Percentiles rank a stretch among this genome's conserved stretches.
Conservation (phyloP, 2,329 filamentous ascomycete genomes). For the Spiromastix sp. region DNA sequence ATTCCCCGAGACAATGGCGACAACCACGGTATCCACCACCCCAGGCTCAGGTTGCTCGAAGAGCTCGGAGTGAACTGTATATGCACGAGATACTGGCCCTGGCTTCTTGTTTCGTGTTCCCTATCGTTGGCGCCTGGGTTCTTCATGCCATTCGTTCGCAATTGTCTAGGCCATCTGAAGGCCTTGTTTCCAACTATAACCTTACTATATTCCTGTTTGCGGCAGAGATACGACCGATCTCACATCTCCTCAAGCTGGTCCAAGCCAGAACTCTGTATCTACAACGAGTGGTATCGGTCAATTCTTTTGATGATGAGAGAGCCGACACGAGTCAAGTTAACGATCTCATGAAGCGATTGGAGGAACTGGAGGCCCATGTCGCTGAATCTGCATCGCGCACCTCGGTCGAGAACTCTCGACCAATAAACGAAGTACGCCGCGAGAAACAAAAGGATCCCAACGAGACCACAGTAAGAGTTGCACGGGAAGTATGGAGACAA, state of each 20-base stretch:
- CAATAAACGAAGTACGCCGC: slow-evolving; percentile 31
- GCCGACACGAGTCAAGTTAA: slow-evolving; percentile 30
- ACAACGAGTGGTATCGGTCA: slow-evolving; percentile 54
- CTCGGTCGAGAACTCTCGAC: slow-evolving; percentile 19
- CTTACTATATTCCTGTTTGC: slow-evolving; percentile 81
- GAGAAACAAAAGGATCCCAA: slow-evolving; percentile 28
- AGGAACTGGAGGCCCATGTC: slow-evolving; percentile 55
- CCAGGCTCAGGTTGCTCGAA: slow-evolving; percentile 15
- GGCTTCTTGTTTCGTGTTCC: slow-evolving; percentile 66
- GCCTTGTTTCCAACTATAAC: slow-evolving; percentile 85
- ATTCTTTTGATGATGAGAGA: slow-evolving; percentile 22
- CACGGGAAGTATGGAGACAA: slow-evolving; percentile 49
- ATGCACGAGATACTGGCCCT: slow-evolving; percentile 66
- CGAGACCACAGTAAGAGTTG: slow-evolving; percentile 24
- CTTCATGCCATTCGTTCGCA: slow-evolving; percentile 72
- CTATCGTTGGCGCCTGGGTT: slow-evolving; percentile 69
- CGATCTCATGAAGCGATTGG: slow-evolving; percentile 55
- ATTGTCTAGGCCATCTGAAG: slow-evolving; percentile 72
- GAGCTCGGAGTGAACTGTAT: slow-evolving; percentile 55
- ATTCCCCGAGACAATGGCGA: slow-evolving; percentile 6
- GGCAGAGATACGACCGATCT: slow-evolving; percentile 72
- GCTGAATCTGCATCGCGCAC: slow-evolving; percentile 24
- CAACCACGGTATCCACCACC: slow-evolving; percentile 7
- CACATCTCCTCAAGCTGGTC: slow-evolving; percentile 71
- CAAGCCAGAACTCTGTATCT: slow-evolving; percentile 70